phyloP scores from a whole-genome alignment of 441 rosid species.

The Euphorbia schlechtendalii region DNA sequence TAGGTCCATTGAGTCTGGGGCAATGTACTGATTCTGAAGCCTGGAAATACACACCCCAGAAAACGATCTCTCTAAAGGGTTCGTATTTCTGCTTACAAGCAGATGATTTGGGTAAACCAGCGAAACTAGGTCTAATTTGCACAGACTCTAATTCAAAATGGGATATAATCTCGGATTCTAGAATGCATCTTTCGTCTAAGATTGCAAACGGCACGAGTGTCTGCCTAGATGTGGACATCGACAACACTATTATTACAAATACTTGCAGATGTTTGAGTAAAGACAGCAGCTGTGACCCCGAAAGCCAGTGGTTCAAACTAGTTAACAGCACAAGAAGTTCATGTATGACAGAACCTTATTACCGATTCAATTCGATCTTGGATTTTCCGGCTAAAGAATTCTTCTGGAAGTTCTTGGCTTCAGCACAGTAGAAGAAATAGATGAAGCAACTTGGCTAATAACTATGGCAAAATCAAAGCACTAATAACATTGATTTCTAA shows the following conservation, averaged over 20 bases:
- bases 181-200: conserved; percentile 58
- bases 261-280: conserved; percentile 52
- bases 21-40: conserved; percentile 54
- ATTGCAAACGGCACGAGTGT: conserved; percentile 30
- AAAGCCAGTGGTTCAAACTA: conserved; percentile 83
- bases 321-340: conserved; percentile 57
- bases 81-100: conserved; percentile 64
- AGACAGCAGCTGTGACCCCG: conserved; percentile 54
- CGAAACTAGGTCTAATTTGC: conserved; percentile 38
- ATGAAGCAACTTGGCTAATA: conserved; percentile 7
- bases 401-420: conserved; percentile 13
- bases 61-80: conserved; percentile 37
- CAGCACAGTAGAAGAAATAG: background rate
- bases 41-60: conserved; percentile 48
- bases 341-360: conserved; percentile 12
- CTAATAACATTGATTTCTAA: background rate
- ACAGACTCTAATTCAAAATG: conserved; percentile 42
- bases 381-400: conserved; percentile 23
- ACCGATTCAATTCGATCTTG: conserved; percentile 15
- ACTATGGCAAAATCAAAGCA: background rate
- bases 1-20: conserved; percentile 48
- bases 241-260: conserved; percentile 35
- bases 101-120: conserved; percentile 29
- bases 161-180: conserved; percentile 57
- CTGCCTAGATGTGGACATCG: conserved; percentile 62